Evolutionary conservation across 148 eudicot species (phyloP).

Genomic region (Tetragonia tetragonoides): DNA sequence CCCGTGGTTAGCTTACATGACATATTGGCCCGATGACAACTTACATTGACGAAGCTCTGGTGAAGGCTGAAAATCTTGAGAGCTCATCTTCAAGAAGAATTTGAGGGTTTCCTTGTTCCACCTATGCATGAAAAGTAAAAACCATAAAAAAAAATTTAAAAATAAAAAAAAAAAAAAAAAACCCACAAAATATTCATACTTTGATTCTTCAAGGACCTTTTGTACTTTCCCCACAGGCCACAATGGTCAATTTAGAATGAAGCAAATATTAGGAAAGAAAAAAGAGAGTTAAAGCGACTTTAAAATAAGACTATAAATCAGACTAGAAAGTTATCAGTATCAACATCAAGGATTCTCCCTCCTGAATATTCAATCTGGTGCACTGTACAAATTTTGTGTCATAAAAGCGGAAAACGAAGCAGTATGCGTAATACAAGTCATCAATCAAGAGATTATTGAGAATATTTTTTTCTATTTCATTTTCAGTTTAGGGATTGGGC

Average conservation of each 20-base stretch:
- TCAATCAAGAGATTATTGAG: too few species aligned
- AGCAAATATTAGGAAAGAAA: too few species aligned
- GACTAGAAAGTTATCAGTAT: not conserved
- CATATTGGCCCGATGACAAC: not conserved
- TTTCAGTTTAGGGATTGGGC: not conserved
- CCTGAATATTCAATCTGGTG: not conserved
- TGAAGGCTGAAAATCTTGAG: conserved; percentile 70
- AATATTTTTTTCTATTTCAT: not conserved
- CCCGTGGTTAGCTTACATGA: not conserved
- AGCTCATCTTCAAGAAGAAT: conserved; percentile 50
- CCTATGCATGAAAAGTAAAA: conserved; percentile 34
- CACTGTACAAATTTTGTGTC: too few species aligned
- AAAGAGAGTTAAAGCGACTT: too few species aligned
- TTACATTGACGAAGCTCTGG: conserved; percentile 69
- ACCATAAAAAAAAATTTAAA: too few species aligned
- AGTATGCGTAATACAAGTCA: too few species aligned
- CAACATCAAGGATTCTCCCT: not conserved
- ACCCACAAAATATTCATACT: not conserved
- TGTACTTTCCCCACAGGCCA: not conserved
- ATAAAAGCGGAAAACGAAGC: too few species aligned
- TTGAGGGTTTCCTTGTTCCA: conserved; percentile 86
- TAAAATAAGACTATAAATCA: not conserved
- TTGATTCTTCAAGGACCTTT: not conserved
- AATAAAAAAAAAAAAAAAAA: not conserved
- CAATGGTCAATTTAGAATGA: too few species aligned